Conservation (phyloP, 2,329 filamentous ascomycete species). For the Talaromyces sp. region DNA sequence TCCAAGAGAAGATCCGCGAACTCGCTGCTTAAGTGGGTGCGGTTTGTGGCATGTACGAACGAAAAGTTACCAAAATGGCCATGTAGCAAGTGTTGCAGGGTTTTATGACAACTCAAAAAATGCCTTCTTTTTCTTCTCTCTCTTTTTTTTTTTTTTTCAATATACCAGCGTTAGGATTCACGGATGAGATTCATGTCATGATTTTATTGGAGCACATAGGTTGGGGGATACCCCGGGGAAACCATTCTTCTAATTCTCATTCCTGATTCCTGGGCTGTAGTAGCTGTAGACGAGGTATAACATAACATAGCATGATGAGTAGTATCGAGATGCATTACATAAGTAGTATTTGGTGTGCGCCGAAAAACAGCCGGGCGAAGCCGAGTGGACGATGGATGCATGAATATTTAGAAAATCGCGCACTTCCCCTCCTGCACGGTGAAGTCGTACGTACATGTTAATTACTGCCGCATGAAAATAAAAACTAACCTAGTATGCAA, state of each 20-base stretch:
- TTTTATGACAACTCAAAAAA: constrained; percentile 4
- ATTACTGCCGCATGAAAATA: neutral
- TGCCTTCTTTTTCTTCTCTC: neutral
- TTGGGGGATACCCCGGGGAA: constrained; percentile 13
- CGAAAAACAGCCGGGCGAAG: neutral
- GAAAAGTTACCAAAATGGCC: neutral
- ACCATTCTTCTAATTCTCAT: neutral
- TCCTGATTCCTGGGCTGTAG: neutral
- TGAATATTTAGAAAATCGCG: neutral
- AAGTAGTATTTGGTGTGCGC: neutral
- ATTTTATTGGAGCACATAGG: constrained; percentile 24
- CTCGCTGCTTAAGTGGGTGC: constrained; percentile 46
- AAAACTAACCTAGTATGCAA: neutral
- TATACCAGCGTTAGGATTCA: constrained; percentile 17
- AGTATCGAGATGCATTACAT: too few relatives aligned
- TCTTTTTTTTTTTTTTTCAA: neutral
- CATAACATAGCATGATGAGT: too few relatives aligned
- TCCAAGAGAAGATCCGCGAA: constrained; percentile 88
- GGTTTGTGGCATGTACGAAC: neutral
- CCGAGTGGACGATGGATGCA: neutral
- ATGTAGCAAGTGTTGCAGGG: neutral
- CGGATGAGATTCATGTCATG: constrained; percentile 25
- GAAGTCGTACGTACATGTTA: neutral
- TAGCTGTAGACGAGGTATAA: too few relatives aligned
- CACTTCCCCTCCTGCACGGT: neutral